phyloP scores from a whole-genome alignment of 306 rosid species.

The Senna siamea region DNA sequence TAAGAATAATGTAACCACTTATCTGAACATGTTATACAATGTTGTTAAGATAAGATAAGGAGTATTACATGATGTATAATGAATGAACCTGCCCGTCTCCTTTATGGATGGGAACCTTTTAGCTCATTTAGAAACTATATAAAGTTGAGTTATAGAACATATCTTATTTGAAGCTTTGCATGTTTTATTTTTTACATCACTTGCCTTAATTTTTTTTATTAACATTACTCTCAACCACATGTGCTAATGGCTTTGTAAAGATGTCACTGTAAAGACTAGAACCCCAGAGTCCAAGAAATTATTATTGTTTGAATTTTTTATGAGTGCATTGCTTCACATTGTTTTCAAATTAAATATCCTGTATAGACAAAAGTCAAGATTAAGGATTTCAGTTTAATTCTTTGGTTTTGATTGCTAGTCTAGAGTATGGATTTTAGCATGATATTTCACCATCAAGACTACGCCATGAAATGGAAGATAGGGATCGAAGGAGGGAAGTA shows the following conservation, averaged over 20 bases:
- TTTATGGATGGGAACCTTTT: not conserved
- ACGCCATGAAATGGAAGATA: no score
- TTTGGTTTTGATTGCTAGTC: not conserved
- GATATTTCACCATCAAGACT: no score
- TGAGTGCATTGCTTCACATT: not conserved
- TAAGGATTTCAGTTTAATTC: not conserved
- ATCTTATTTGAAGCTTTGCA: conserved; percentile 9
- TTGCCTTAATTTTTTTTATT: conserved; percentile 8
- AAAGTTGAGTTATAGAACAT: not conserved
- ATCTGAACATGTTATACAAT: no score
- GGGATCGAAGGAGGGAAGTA: no score
- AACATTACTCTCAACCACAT: not conserved
- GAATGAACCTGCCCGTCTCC: not conserved
- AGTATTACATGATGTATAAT: no score
- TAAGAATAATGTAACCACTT: no score
- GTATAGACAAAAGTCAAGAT: not conserved
- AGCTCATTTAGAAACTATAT: conserved; percentile 1
- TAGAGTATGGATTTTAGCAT: not conserved
- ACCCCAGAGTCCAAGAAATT: not conserved
- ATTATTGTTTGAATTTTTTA: not conserved
- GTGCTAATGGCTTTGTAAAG: not conserved
- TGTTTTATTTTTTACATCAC: conserved; percentile 7
- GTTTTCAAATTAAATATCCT: not conserved
- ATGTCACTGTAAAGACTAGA: not conserved
- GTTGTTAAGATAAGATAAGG: no score